These are phyloP conservation scores for Alternaria triticina DNA, from an alignment of 2,329 filamentous ascomycete genomes.

Conservation along the genomic window DNA sequence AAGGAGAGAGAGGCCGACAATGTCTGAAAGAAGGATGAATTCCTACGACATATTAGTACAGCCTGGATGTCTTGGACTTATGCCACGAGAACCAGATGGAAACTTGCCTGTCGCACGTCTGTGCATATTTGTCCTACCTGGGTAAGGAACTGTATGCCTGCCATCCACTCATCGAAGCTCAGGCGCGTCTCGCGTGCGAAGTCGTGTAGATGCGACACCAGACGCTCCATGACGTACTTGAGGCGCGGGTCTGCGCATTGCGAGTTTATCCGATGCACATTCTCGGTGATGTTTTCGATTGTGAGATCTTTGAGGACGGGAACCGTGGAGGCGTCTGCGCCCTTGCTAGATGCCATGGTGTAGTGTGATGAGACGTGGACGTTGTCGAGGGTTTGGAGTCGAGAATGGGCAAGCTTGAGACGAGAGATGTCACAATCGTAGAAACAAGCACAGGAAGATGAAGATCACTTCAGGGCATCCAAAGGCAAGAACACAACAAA, in stretches of 20 bases:
- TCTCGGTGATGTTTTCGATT: slow-evolving; percentile 80
- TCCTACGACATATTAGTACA: slow-evolving; percentile 56
- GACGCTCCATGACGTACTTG: slow-evolving; percentile 73
- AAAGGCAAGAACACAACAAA: neutral
- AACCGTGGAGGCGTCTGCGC: slow-evolving; percentile 9
- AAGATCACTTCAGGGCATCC: neutral
- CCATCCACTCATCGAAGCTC: slow-evolving; percentile 80
- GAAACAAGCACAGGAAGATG: neutral
- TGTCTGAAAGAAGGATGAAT: slow-evolving; percentile 82
- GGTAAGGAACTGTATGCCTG: slow-evolving; percentile 73
- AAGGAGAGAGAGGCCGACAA: slow-evolving; percentile 78
- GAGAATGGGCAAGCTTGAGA: neutral
- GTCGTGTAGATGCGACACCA: slow-evolving; percentile 81
- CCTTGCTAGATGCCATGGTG: slow-evolving; percentile 1
- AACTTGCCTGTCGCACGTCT: slow-evolving; percentile 71
- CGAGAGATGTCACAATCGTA: neutral
- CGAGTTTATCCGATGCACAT: slow-evolving; percentile 76
- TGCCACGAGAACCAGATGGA: neutral
- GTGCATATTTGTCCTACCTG: slow-evolving; percentile 74
- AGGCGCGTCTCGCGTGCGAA: slow-evolving; percentile 80
- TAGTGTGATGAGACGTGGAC: neutral
- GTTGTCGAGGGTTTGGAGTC: neutral
- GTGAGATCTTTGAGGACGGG: slow-evolving; percentile 67
- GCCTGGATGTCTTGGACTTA: neutral
- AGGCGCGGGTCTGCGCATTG: slow-evolving; percentile 69